Percentiles rank a stretch among this genome's conserved stretches.
phyloP scores from a whole-genome alignment of 2,329 filamentous ascomycete species.

The Aureobasidium sp. region DNA sequence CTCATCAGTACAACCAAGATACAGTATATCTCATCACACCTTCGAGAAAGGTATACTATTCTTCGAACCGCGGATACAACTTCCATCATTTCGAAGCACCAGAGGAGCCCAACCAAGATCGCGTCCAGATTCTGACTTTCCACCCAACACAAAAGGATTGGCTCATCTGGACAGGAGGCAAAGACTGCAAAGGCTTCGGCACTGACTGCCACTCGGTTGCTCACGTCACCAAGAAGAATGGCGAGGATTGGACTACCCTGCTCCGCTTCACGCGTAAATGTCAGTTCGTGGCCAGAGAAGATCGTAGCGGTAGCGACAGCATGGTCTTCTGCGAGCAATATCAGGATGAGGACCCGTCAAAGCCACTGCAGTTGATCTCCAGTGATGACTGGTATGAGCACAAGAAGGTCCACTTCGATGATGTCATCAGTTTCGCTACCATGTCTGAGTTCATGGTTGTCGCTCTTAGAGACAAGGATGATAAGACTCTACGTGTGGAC shows the following conservation, averaged over 20 bases:
- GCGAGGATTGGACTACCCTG: constrained; percentile 67
- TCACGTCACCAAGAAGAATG: constrained; percentile 71
- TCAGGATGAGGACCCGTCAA: constrained; percentile 53
- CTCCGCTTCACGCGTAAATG: constrained; percentile 71
- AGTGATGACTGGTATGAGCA: constrained; percentile 74
- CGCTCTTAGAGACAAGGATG: constrained; percentile 60
- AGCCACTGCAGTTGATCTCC: constrained; percentile 62
- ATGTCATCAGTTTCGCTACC: constrained; percentile 80
- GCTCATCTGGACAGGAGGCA: constrained; percentile 78
- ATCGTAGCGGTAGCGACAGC: constrained; percentile 51
- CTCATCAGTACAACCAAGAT: constrained; percentile 76
- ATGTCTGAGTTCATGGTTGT: constrained; percentile 97
- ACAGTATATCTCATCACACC: constrained; percentile 78
- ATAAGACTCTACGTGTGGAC: constrained; percentile 65
- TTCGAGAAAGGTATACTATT: constrained; percentile 65
- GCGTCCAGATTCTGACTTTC: constrained; percentile 60
- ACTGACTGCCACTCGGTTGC: constrained; percentile 65
- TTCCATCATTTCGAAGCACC: constrained; percentile 70
- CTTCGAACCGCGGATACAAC: constrained; percentile 66
- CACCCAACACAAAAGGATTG: constrained; percentile 81
- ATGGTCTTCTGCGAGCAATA: constrained; percentile 60
- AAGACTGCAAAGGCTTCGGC: constrained; percentile 54
- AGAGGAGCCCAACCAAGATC: constrained; percentile 47
- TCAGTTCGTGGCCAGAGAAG: constrained; percentile 70
- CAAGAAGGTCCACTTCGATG: constrained; percentile 55